Conservation (phyloP, 306 rosid genomes). For the Begonia fuchsioides region DNA sequence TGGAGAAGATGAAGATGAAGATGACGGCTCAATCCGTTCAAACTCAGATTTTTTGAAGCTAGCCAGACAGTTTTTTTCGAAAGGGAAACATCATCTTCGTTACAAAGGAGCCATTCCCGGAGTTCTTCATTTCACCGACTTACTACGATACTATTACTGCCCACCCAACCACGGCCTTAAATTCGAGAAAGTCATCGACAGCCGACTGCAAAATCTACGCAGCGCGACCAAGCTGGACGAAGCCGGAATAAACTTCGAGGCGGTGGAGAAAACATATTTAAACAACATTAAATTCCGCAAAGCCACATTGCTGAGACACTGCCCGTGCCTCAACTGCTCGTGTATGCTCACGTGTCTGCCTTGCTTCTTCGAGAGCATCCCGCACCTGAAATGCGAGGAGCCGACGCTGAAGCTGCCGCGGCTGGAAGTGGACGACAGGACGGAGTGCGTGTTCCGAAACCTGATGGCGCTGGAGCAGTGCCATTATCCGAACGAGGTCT, state of each 20-base stretch:
- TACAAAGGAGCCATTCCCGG: not conserved
- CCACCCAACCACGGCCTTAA: not conserved
- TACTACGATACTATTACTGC: constrained; percentile 26
- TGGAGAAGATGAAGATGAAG: not conserved
- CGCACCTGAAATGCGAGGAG: constrained; percentile 7
- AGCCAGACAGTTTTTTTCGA: not conserved
- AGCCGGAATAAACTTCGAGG: constrained; percentile 22
- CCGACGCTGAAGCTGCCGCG: constrained; percentile 19
- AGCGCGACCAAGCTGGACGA: constrained; percentile 5
- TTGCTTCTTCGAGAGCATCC: constrained; percentile 14
- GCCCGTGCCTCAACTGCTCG: not conserved
- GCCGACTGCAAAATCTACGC: not conserved
- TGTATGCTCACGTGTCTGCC: constrained; percentile 16
- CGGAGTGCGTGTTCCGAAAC: constrained; percentile 33
- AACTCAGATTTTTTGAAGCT: not conserved
- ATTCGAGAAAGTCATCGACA: not conserved
- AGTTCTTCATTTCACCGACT: constrained; percentile 31
- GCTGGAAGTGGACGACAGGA: constrained; percentile 17
- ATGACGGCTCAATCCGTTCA: not conserved
- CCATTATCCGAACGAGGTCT: constrained; percentile 20
- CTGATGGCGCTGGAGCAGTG: constrained; percentile 48
- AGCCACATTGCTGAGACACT: not conserved
- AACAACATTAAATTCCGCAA: constrained; percentile 15
- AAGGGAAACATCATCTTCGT: not conserved
- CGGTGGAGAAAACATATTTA: constrained; percentile 6